Evolutionary conservation across 352 stramenopile species (phyloP).

Genomic region (Globisporangium takayamanum): DNA sequence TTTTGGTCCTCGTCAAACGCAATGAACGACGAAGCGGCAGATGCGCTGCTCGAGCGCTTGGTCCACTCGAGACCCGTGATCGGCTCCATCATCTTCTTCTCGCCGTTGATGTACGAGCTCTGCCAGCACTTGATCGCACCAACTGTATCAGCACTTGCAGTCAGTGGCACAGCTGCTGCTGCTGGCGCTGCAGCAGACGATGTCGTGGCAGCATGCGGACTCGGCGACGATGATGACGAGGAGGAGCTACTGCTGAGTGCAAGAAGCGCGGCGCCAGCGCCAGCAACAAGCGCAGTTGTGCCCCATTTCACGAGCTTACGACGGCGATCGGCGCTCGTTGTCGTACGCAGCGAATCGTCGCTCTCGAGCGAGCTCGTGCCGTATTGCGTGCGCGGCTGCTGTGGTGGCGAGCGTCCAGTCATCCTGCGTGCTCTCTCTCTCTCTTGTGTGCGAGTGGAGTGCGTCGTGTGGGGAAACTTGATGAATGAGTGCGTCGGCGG

Average conservation of each 20-base stretch:
- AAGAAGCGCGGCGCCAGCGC: constrained; percentile 21
- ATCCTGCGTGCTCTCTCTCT: background rate
- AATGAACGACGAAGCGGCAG: constrained; percentile 31
- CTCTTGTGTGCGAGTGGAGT: background rate
- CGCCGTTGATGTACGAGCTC: constrained; percentile 52
- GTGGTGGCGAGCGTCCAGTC: background rate
- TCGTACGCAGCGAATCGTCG: constrained; percentile 10
- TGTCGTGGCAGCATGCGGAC: background rate
- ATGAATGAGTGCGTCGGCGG: background rate
- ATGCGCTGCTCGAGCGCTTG: constrained; percentile 7
- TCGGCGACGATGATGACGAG: constrained; percentile 5
- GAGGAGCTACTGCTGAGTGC: constrained; percentile 10
- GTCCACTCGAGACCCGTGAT: constrained; percentile 43
- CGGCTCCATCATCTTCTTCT: constrained; percentile 62
- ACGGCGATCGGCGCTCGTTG: constrained; percentile 15
- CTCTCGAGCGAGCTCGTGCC: constrained; percentile 23
- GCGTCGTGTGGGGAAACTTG: background rate
- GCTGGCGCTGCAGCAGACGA: background rate
- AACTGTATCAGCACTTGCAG: background rate
- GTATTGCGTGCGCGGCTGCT: constrained; percentile 13
- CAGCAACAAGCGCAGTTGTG: constrained; percentile 21
- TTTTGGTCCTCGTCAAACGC: constrained; percentile 38
- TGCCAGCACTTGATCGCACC: constrained; percentile 41
- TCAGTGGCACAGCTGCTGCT: background rate
- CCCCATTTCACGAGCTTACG: constrained; percentile 20